phyloP scores from a whole-genome alignment of 208 protist species.

The Acanthamoeba royreba region DNA sequence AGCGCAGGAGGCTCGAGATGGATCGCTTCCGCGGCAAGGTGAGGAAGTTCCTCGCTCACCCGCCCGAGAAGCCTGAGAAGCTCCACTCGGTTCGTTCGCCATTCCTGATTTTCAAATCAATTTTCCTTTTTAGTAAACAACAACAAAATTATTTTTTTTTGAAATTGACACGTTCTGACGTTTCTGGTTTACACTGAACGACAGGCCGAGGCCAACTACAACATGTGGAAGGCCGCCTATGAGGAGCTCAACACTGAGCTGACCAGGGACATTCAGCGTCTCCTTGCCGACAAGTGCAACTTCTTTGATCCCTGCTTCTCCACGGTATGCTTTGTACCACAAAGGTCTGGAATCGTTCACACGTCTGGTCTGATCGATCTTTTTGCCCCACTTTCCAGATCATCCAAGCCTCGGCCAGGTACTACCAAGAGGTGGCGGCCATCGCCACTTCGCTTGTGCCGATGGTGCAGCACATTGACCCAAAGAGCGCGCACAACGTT shows the following conservation, averaged over 20 bases:
- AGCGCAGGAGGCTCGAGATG: not conserved
- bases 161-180: not conserved
- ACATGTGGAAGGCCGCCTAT: not conserved
- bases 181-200: not conserved
- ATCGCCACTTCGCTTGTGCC: not conserved
- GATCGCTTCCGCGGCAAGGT: not conserved
- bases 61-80: not conserved
- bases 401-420: not conserved
- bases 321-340: not conserved
- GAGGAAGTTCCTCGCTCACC: not conserved
- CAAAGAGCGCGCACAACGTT: not conserved
- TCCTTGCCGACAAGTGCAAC: not conserved
- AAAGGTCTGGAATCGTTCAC: not conserved
- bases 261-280: not conserved
- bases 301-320: constrained; percentile 30
- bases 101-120: not conserved
- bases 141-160: not conserved
- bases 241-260: constrained; percentile 32
- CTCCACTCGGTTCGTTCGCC: not conserved
- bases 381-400: not conserved
- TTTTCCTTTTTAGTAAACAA: too few species aligned
- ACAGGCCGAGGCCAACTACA: constrained; percentile 18
- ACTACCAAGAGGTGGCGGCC: not conserved
- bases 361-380: not conserved
- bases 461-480: not conserved